These are phyloP conservation scores for Aspergillus calidoustus DNA, from an alignment of 2,329 filamentous ascomycete species.

Conservation along the genomic window DNA sequence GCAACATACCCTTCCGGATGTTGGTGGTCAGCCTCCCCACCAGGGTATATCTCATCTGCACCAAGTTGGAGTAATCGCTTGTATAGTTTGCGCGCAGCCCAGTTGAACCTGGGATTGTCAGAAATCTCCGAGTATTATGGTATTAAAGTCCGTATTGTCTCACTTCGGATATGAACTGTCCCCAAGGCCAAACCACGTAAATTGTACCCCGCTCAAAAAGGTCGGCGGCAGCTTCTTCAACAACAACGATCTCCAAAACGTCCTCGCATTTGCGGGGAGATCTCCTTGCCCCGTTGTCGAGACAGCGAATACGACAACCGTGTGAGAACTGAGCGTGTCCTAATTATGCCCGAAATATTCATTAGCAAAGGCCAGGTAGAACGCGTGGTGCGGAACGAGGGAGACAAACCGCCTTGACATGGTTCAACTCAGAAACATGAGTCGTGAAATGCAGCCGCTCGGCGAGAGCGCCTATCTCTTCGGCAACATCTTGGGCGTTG, in stretches of 20 bases:
- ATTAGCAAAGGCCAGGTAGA: background rate
- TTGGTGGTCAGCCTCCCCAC: slow-evolving; percentile 90
- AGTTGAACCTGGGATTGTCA: slow-evolving; percentile 74
- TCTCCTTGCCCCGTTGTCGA: slow-evolving; percentile 97
- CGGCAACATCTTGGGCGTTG: slow-evolving; percentile 87
- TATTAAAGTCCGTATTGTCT: slow-evolving; percentile 29
- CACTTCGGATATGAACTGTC: slow-evolving; percentile 94
- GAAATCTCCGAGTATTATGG: background rate
- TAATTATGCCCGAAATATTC: slow-evolving; percentile 20
- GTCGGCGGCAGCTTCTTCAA: slow-evolving; percentile 75
- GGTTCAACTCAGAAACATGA: slow-evolving; percentile 76
- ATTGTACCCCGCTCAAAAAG: slow-evolving; percentile 70
- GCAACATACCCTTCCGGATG: slow-evolving; percentile 81
- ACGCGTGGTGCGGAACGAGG: background rate
- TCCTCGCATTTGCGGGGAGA: slow-evolving; percentile 78
- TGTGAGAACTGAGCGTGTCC: slow-evolving; percentile 42
- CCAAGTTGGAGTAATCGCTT: slow-evolving; percentile 84
- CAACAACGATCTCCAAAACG: slow-evolving; percentile 84
- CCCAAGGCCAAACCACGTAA: slow-evolving; percentile 87
- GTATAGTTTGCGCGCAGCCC: slow-evolving; percentile 84
- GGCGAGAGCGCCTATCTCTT: slow-evolving; percentile 75
- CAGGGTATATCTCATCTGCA: slow-evolving; percentile 73
- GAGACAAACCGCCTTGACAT: slow-evolving; percentile 70
- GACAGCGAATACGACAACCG: slow-evolving; percentile 69
- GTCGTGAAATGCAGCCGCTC: slow-evolving; percentile 80